Evolutionary conservation across 495 filamentous ascomycete genomes (phyloP).

Genomic region (Neurospora intermedia): DNA sequence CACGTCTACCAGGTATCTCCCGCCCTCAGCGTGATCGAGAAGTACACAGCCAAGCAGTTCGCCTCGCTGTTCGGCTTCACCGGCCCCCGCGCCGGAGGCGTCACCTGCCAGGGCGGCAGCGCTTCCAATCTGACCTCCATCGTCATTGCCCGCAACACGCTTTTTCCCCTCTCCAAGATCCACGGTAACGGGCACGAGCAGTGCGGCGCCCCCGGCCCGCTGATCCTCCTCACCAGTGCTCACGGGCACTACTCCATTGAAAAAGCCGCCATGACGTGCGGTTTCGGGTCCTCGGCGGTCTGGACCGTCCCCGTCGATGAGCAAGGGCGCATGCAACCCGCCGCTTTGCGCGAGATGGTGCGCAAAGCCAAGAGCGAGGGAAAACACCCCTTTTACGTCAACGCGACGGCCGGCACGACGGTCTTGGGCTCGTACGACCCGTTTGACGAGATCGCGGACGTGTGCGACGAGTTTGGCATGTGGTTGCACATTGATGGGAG

Average conservation of each 20-base stretch:
- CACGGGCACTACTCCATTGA: constrained; percentile 94
- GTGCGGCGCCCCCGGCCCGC: constrained; percentile 36
- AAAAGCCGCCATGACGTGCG: constrained; percentile 80
- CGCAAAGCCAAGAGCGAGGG: constrained; percentile 47
- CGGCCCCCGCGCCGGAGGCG: constrained; percentile 65
- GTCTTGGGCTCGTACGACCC: constrained; percentile 87
- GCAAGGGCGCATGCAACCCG: constrained; percentile 57
- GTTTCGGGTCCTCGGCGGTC: constrained; percentile 65
- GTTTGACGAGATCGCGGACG: constrained; percentile 54
- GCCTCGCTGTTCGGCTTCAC: constrained; percentile 68
- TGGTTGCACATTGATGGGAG: constrained; percentile 89
- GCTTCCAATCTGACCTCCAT: constrained; percentile 80
- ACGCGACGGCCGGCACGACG: constrained; percentile 90
- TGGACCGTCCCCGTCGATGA: constrained; percentile 64
- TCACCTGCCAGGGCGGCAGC: constrained; percentile 79
- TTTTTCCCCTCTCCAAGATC: constrained; percentile 66
- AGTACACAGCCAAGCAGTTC: constrained; percentile 55
- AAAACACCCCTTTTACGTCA: constrained; percentile 84
- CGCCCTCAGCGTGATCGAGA: constrained; percentile 76
- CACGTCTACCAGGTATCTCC: constrained; percentile 89
- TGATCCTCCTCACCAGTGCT: constrained; percentile 78
- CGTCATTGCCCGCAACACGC: constrained; percentile 77
- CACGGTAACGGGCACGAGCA: constrained; percentile 44
- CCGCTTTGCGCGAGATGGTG: constrained; percentile 52
- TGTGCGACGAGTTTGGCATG: constrained; percentile 61